phyloP scores from a whole-genome alignment of 2,329 filamentous ascomycete genomes.

The Bipolaris sorokiniana region DNA sequence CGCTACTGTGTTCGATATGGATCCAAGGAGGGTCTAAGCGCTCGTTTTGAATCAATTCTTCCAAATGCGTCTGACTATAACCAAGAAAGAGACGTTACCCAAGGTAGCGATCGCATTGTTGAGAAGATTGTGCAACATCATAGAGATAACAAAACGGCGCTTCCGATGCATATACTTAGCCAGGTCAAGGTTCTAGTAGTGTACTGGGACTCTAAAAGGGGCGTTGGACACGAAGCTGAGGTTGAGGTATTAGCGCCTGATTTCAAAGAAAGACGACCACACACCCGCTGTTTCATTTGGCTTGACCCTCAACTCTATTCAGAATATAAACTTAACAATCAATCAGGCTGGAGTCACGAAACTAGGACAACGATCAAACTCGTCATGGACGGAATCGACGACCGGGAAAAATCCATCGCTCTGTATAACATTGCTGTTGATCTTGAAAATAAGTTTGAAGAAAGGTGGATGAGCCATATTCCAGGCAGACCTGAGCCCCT shows the following conservation, averaged over 20 bases:
- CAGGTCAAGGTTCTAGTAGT: slow-evolving; percentile 15
- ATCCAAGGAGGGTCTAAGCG: slow-evolving; percentile 9
- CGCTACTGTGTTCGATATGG: slow-evolving; percentile 13
- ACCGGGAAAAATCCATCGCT: slow-evolving; percentile 15
- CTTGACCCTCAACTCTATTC: slow-evolving; percentile 12
- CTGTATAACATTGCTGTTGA: slow-evolving; percentile 18
- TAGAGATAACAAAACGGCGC: slow-evolving; percentile 8
- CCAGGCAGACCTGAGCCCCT: slow-evolving; percentile 17
- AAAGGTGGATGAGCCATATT: slow-evolving; percentile 8
- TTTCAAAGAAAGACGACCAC: slow-evolving; percentile 5
- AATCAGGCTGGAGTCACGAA: slow-evolving; percentile 15
- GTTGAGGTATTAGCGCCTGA: slow-evolving; percentile 15
- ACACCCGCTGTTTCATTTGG: slow-evolving; percentile 16
- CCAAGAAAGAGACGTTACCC: slow-evolving; percentile 16
- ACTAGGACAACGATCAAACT: slow-evolving; percentile 18
- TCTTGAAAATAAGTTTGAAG: slow-evolving; percentile 20
- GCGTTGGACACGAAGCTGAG: slow-evolving; percentile 11
- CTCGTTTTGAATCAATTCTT: slow-evolving; percentile 16
- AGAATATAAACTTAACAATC: slow-evolving; percentile 13
- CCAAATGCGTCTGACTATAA: slow-evolving; percentile 6
- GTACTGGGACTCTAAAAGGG: slow-evolving; percentile 18
- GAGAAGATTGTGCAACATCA: slow-evolving; percentile 14
- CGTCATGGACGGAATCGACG: slow-evolving; percentile 9
- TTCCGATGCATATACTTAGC: slow-evolving; percentile 16
- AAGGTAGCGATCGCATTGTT: slow-evolving; percentile 15